Evolutionary conservation across 371 early-diverging fungal species (phyloP), one percentile per base, ranked within the genome.

Genomic region (Mortierella sp.): DNA sequence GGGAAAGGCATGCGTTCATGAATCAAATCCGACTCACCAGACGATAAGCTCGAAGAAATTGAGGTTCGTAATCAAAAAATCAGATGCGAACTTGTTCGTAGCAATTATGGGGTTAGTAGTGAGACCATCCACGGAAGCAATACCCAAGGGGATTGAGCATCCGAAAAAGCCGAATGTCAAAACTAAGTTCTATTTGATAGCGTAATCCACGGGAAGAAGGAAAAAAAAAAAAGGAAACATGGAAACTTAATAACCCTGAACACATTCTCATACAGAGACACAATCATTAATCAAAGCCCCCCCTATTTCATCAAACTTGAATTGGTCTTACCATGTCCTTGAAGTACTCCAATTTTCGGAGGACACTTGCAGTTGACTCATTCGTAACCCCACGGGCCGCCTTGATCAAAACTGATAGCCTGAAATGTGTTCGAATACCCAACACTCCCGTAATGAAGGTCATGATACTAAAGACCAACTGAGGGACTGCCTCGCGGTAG

Each of bases 41-140:
- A 76, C 71, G 53, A 76, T 66, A 47, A 71, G 64, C 36, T 67
- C 68, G 60, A 76, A 70, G 64, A 76, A 76, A 48, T 76, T 76
- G 40, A 76, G 67, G 45, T 76, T 70, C 33, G 72, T 60, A 64
- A 71, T 71, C 63, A 76, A 64, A 13, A 76, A 21, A 60, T 76
- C 77, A 21, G 77, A 71, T n/a, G 72, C 77, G 36, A 76, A 65
- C 61, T 76, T 76, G 65, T 76, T 67, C 5, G 9, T 13, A 4
- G 72, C 72, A 38, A 76, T 70, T 28, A 71, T 21, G n/a, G 68
- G 77, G 5, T 65, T 41, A 9, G 53, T 22, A 2, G 55, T 11
- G 33, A 76, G 59, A 11, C 77, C 77, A 53, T 76, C 77, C 1
- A 32, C 69, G 3, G 77, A 70, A 3, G 41, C 53, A 58, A 76